These are phyloP conservation scores for Adenanthera pavonina DNA, from an alignment of 306 rosid species.

Conservation along the genomic window DNA sequence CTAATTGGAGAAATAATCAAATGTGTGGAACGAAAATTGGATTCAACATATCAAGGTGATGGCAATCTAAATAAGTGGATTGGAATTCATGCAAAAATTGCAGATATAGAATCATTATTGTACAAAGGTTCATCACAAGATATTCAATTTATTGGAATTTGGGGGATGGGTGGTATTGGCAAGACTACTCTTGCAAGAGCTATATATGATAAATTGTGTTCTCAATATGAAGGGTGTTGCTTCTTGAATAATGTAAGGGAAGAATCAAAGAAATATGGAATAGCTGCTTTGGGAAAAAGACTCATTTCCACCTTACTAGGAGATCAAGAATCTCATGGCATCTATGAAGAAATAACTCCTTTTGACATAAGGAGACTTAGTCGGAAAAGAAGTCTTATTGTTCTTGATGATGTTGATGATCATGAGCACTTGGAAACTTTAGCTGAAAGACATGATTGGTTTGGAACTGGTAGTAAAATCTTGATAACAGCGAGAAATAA, in stretches of 20 bases:
- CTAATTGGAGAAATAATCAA: background rate
- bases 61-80: background rate
- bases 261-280: background rate
- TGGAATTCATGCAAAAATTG: background rate
- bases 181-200: background rate
- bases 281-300: background rate
- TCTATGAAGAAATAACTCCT: background rate
- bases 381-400: background rate
- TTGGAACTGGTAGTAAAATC: background rate
- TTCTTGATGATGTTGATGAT: slow-evolving; percentile 28
- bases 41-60: too few relatives aligned
- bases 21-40: background rate
- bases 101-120: background rate
- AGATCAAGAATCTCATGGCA: background rate
- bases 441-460: background rate
- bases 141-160: background rate
- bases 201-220: background rate
- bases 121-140: background rate
- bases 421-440: background rate
- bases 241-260: background rate
- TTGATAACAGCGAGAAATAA: slow-evolving; percentile 10
- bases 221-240: background rate
- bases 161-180: slow-evolving; percentile 12
- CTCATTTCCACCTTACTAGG: background rate
- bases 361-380: background rate